A percentile compares a stretch with the other conserved stretches of the same genome.
Evolutionary conservation across 176 grass and related monocot species (phyloP).

Genomic region (Saccharum spontaneum): DNA sequence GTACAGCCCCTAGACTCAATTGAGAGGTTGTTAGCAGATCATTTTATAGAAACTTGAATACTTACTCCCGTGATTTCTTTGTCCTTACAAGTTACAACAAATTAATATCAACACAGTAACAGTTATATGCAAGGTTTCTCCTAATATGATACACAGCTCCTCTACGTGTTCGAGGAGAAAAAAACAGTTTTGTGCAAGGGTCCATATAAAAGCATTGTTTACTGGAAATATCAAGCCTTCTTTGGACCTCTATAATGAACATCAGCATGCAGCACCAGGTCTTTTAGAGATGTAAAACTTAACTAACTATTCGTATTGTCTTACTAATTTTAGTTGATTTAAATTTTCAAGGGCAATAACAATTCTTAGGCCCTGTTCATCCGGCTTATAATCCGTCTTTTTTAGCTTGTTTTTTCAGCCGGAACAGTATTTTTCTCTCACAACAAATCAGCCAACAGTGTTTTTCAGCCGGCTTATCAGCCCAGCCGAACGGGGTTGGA

Average conservation of each 20-base stretch:
- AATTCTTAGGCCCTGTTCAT: too few relatives aligned
- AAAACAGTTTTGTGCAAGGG: not conserved
- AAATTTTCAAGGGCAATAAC: not conserved
- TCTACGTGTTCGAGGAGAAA: not conserved
- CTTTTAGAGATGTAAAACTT: not conserved
- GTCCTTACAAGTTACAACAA: not conserved
- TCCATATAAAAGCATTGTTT: not conserved
- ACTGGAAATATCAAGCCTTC: not conserved
- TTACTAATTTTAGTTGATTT: not conserved
- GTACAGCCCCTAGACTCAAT: not conserved
- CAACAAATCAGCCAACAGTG: too few relatives aligned
- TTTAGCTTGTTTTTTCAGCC: too few relatives aligned
- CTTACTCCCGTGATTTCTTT: not conserved
- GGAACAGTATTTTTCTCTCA: too few relatives aligned
- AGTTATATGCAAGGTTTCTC: not conserved
- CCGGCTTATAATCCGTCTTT: too few relatives aligned
- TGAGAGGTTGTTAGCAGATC: not conserved
- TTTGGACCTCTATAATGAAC: not conserved
- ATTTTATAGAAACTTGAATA: not conserved
- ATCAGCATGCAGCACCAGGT: not conserved
- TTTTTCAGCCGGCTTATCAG: too few relatives aligned
- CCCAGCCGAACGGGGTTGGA: too few relatives aligned
- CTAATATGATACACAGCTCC: not conserved
- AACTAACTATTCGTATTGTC: not conserved
- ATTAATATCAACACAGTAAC: not conserved